phyloP scores from a whole-genome alignment of 2,329 filamentous ascomycete genomes.

The Cytospora paraplurivora region DNA sequence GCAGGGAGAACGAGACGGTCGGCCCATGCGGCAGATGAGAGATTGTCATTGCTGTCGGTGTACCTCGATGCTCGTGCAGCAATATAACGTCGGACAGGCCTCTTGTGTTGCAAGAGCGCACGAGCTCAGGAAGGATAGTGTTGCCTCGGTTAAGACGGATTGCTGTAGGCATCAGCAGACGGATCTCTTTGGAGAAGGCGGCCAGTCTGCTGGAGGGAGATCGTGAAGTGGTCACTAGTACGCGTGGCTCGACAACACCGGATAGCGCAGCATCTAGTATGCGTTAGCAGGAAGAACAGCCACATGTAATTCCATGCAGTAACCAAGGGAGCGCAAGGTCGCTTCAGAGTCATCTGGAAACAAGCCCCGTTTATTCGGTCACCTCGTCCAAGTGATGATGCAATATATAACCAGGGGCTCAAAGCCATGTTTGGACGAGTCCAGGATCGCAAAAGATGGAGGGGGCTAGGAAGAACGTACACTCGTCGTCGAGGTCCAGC shows the following conservation, averaged over 20 bases:
- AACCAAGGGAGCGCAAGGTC: neutral
- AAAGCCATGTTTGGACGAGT: neutral
- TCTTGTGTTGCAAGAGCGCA: slow-evolving; percentile 76
- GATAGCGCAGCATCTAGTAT: slow-evolving; percentile 65
- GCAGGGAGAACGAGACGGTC: slow-evolving; percentile 81
- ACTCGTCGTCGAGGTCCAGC: slow-evolving; percentile 84
- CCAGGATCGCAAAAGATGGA: neutral
- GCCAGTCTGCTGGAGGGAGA: slow-evolving; percentile 81
- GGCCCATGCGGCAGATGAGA: slow-evolving; percentile 88
- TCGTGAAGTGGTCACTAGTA: slow-evolving; percentile 88
- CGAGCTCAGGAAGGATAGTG: slow-evolving; percentile 81
- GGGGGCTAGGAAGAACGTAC: slow-evolving; percentile 40
- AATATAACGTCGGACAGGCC: slow-evolving; percentile 84
- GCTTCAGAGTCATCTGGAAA: neutral
- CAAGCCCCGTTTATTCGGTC: too few relatives aligned
- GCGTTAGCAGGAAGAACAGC: neutral
- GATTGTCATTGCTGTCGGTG: slow-evolving; percentile 84
- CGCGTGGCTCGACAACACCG: slow-evolving; percentile 86
- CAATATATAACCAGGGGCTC: too few relatives aligned
- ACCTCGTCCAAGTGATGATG: too few relatives aligned
- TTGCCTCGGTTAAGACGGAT: slow-evolving; percentile 93
- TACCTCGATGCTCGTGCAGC: slow-evolving; percentile 89
- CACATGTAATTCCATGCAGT: neutral
- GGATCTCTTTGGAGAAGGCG: slow-evolving; percentile 81
- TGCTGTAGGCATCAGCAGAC: slow-evolving; percentile 75